Evolutionary conservation across 768 basidiomycete species (phyloP), one percentile per base, ranked within the genome.

Genomic region (Pulveroboletus sp.): DNA sequence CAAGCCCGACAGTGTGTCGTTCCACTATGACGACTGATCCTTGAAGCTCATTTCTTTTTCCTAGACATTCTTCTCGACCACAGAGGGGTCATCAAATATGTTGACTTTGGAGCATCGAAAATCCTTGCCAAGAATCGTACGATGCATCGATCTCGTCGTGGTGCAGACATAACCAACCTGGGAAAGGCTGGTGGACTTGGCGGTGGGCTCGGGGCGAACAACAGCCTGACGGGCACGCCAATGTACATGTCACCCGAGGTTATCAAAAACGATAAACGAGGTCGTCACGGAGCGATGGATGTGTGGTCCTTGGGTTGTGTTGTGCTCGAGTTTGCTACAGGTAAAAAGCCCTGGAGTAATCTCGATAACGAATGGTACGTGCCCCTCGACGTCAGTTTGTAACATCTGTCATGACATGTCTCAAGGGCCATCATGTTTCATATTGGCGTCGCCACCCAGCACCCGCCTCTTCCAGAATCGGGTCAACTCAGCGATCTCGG

Each of bases 201-300:
- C 13, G 66, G 60, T 37, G 69, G 73, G 6, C 64, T 77, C 22
- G 81, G 76, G 27, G 74, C 85, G 70, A 84, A 85, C 64, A 93
- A 93, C 69, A 89, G 89, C 58, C 72, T 99, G 29, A 96, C 94
- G 1, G 95, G 93, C 16, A 99, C 96, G 12, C 96, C 96, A 0
- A 98, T 98, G 95, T 98, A 99, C 69, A 97, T 99, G 92, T 96
- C 94, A 6, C 96, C 96, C 2, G 96, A 99, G 65, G 83, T 96
- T 46, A 98, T 99, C 74, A 91, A 95, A 72, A 96, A 89, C 59
- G 92, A 95, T 59, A 85, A 79, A 54, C 76, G 83, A 13, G 93
- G 93, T 23, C 77, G 87, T 43, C 84, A 90, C 55, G 96, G 96
- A 16, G 92, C 95, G 11, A 96, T 96, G 89, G 96, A 99, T 65